Evolutionary conservation across 306 rosid species (phyloP).

Genomic region (Gillenia trifoliata): DNA sequence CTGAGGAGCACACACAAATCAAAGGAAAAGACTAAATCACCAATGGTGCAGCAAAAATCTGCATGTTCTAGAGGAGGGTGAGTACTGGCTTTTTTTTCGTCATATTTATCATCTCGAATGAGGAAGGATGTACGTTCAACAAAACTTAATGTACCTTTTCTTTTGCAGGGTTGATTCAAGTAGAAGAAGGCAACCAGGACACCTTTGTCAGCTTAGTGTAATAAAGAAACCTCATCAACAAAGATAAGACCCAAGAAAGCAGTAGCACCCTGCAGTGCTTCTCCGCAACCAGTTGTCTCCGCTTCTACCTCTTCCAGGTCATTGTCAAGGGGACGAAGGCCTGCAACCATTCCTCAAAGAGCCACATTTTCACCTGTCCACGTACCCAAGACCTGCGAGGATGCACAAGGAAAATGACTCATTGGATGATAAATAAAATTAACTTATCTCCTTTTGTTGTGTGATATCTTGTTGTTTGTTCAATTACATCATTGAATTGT

Average conservation of each 20-base stretch:
- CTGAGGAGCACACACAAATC: conserved; percentile 1
- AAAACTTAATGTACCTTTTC: conserved; percentile 1
- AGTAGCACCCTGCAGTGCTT: conserved; percentile 31
- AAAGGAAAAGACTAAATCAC: conserved; percentile 31
- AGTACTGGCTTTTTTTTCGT: conserved; percentile 10
- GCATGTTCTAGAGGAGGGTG: conserved; percentile 45
- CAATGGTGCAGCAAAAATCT: conserved; percentile 22
- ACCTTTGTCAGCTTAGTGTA: conserved; percentile 29
- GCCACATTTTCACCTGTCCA: conserved; percentile 65
- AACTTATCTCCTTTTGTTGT: not conserved
- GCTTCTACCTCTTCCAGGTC: conserved; percentile 15
- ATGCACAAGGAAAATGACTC: conserved; percentile 34
- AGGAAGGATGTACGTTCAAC: not conserved
- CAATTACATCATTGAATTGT: conserved; percentile 49
- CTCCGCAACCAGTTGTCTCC: conserved; percentile 21
- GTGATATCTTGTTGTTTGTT: conserved; percentile 25
- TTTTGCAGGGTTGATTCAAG: conserved; percentile 43
- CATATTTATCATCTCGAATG: not conserved
- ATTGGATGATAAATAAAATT: not conserved
- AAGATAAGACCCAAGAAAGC: conserved; percentile 29
- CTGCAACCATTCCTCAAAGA: conserved; percentile 58
- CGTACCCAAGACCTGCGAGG: conserved; percentile 45
- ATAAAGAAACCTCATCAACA: conserved; percentile 39
- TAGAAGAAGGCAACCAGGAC: conserved; percentile 39
- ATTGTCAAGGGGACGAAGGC: conserved; percentile 39